These are phyloP conservation scores for Scleromitrula shiraiana DNA, from an alignment of 2,329 filamentous ascomycete genomes.

Conservation along the genomic window DNA sequence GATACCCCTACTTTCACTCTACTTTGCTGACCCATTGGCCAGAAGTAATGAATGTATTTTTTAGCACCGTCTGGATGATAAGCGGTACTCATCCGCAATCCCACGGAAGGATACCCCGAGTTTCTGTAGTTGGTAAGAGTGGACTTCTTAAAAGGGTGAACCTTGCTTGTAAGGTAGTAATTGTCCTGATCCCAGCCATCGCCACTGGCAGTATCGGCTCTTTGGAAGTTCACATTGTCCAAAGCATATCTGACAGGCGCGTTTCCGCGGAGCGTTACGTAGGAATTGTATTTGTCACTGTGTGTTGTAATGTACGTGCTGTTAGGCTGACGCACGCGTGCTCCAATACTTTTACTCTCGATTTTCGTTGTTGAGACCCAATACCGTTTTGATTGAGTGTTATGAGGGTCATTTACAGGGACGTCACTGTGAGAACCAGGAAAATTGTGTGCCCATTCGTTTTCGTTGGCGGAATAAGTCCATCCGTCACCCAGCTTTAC, in stretches of 20 bases:
- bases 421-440: not conserved
- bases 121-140: not conserved
- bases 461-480: not conserved
- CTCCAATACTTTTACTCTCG: not conserved
- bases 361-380: constrained; percentile 1
- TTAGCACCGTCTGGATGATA: not conserved
- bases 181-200: constrained; percentile 1
- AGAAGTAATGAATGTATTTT: not conserved
- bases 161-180: not conserved
- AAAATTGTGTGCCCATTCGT: constrained; percentile 1
- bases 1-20: not conserved
- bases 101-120: not conserved
- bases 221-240: not conserved
- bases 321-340: not conserved
- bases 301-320: not conserved
- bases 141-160: not conserved
- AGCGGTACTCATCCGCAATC: not conserved
- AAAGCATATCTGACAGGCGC: not conserved
- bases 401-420: not conserved
- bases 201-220: not conserved
- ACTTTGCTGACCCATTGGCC: not conserved
- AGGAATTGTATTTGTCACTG: not conserved
- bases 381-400: not conserved
- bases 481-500: not conserved
- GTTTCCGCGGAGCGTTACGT: not conserved